A percentile compares a stretch with the other conserved stretches of the same genome.
Conservation (phyloP, 2,329 filamentous ascomycete species). For the Paecilomyces sp. region DNA sequence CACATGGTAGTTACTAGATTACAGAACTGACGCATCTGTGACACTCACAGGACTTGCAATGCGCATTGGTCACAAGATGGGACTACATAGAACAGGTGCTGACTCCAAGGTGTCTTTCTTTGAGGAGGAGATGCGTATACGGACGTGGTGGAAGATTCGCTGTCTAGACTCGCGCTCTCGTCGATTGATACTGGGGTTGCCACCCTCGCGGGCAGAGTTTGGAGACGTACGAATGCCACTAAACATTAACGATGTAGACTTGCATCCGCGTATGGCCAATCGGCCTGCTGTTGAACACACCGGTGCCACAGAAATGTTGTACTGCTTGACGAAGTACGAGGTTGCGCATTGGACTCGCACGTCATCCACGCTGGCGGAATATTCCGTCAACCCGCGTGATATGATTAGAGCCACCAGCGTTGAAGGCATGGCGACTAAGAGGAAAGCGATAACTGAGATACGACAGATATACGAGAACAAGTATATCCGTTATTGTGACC, state of each 20-base stretch:
- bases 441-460: conserved; percentile 25
- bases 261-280: conserved; percentile 38
- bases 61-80: conserved; percentile 61
- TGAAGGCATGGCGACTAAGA: conserved; percentile 13
- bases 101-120: conserved; percentile 52
- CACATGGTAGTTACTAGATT: no score
- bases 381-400: conserved; percentile 5
- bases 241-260: conserved; percentile 31
- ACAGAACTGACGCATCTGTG: conserved; percentile 51
- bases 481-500: conserved; percentile 30
- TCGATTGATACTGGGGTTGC: no score
- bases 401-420: no score
- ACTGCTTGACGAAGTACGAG: conserved; percentile 26
- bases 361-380: conserved; percentile 9
- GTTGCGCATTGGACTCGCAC: conserved; percentile 16
- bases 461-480: conserved; percentile 28
- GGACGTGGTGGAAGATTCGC: conserved; percentile 55
- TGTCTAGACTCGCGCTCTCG: no score
- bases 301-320: conserved; percentile 42
- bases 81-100: conserved; percentile 57
- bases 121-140: conserved; percentile 60
- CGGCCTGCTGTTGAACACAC: conserved; percentile 29
- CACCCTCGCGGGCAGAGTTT: no score
- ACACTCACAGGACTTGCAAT: conserved; percentile 55
- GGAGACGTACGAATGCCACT: conserved; percentile 29